Evolutionary conservation across 768 basidiomycete species (phyloP).

Genomic region (Boletus eberwhitei): DNA sequence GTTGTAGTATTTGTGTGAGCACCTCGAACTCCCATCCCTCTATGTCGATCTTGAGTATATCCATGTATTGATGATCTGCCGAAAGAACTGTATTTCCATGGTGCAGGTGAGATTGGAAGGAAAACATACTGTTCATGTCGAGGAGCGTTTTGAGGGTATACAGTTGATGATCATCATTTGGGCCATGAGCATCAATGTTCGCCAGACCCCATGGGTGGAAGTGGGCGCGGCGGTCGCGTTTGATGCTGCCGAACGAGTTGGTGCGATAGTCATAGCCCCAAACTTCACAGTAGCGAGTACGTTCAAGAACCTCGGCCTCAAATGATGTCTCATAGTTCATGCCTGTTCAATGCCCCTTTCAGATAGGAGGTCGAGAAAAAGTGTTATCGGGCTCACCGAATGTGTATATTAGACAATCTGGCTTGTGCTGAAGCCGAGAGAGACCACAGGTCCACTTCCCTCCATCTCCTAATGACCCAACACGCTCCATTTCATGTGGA

Average conservation of each 20-base stretch:
- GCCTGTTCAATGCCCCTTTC: constrained; percentile 21
- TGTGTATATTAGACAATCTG: constrained; percentile 58
- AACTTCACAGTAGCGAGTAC: constrained; percentile 47
- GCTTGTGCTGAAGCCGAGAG: constrained; percentile 49
- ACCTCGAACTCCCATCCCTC: constrained; percentile 49
- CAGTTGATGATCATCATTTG: constrained; percentile 32
- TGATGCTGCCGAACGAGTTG: constrained; percentile 34
- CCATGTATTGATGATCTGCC: constrained; percentile 36
- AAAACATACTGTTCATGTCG: constrained; percentile 37
- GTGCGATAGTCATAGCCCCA: constrained; percentile 57
- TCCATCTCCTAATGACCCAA: constrained; percentile 57
- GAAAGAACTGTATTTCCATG: neutral
- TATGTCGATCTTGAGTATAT: constrained; percentile 45
- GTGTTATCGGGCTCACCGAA: constrained; percentile 40
- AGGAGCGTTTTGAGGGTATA: constrained; percentile 48
- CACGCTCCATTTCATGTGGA: constrained; percentile 41
- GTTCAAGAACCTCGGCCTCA: constrained; percentile 53
- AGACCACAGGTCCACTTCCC: constrained; percentile 72
- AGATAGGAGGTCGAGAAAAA: neutral
- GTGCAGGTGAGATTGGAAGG: neutral
- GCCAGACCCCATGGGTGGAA: constrained; percentile 43
- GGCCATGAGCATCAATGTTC: constrained; percentile 34
- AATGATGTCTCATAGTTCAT: constrained; percentile 64
- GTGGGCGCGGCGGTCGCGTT: constrained; percentile 37
- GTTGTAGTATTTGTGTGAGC: constrained; percentile 37